These are phyloP conservation scores for Acanthamoeba triangularis DNA, from an alignment of 208 protist genomes.

Conservation along the genomic window DNA sequence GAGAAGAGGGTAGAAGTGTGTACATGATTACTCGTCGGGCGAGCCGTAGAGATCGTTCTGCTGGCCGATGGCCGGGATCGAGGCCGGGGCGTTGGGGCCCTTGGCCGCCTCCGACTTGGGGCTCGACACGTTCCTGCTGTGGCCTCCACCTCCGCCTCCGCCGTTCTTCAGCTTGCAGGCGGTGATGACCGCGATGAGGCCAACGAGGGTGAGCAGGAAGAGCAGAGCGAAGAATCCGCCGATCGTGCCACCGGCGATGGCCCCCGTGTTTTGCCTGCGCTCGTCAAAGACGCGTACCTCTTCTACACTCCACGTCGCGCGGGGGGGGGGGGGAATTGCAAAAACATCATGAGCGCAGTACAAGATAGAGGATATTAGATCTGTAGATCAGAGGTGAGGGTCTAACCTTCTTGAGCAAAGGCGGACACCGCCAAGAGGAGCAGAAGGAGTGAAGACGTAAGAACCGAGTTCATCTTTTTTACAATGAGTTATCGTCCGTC, in stretches of 20 bases:
- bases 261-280: constrained; percentile 3
- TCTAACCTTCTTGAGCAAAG: too few species aligned
- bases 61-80: background rate
- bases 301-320: background rate
- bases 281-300: background rate
- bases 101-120: background rate
- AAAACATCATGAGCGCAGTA: background rate
- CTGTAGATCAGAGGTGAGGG: too few species aligned
- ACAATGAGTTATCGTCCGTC: too few species aligned
- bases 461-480: too few species aligned
- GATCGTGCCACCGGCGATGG: constrained; percentile 22
- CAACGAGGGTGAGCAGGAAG: constrained; percentile 27
- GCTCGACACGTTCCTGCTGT: background rate
- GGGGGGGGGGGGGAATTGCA: too few species aligned
- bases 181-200: constrained; percentile 30
- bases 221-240: constrained; percentile 35
- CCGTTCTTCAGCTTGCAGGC: background rate
- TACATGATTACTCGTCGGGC: constrained; percentile 11
- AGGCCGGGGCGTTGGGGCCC: background rate
- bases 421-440: too few species aligned
- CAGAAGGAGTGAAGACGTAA: too few species aligned
- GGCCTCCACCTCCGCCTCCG: background rate
- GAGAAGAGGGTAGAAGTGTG: background rate
- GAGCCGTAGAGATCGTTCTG: constrained; percentile 53
- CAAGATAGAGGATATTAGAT: too few species aligned